Evolutionary conservation across 495 filamentous ascomycete species (phyloP), one percentile per base, ranked within the genome.

Genomic region (Acidiella bohemica): DNA sequence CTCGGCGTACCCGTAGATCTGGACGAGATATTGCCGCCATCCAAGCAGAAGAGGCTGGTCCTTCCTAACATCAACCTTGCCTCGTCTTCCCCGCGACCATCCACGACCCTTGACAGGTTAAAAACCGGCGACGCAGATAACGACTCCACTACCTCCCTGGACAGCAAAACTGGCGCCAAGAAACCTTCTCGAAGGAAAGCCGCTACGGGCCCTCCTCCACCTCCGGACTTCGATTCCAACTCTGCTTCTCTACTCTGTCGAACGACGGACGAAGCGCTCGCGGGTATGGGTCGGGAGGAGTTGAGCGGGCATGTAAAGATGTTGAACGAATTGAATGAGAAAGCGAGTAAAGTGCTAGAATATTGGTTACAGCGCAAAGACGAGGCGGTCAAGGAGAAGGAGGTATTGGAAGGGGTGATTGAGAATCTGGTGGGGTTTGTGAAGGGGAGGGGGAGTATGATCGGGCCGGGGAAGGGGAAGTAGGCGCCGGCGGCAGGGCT

Each of bases 351-450:
- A 36, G 80, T 90, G 29, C 67, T 94, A 23, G 81, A 82, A 42
- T 93, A 85, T 51, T 99, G 92, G 90, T 70, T 84, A 35, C 81
- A 78, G 67, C 67, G 77, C 50, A 76, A 76, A 23, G 86, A 94
- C 53, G 80, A 81, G 38, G 80, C 86, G 39, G 64, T 92, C 39
- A 76, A 80, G 20, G 88, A 99, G 48, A 81, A 92, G 51, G 88
- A 95, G 61, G 84, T 84, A 5, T 95, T 99, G 66, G 90, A 99
- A 54, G 84, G 81, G 0, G 90, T 99, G 7, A 94, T 99, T 68
- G 92, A 95, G 63, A 94, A 95, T 57, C 63, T 99, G 42, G 90
- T 99, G 30, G 90, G 81, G 59, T 90, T 94, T 65, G 90, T 92
- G 7, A 70, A 85, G 61, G 83, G 87, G 56, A 68, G 90, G 55